Conservation (phyloP, 2,329 filamentous ascomycete genomes). For the Ophiostoma piceae region DNA sequence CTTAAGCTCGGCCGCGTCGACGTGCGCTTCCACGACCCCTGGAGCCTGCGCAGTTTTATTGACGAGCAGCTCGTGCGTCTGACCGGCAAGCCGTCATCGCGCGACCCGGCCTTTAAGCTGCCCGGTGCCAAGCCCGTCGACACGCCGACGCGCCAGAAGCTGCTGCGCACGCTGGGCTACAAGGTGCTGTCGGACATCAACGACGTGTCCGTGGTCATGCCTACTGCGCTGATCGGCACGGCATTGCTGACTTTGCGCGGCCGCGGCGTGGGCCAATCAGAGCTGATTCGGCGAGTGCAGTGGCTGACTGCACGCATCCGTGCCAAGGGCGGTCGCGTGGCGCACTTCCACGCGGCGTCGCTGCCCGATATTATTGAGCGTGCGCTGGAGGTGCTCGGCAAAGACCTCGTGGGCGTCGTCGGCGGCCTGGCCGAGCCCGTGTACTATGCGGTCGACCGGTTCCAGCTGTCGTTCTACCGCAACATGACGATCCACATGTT, state of each 20-base stretch:
- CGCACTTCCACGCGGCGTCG: constrained; percentile 79
- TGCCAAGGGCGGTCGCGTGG: constrained; percentile 83
- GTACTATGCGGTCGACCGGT: constrained; percentile 90
- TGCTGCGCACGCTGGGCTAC: constrained; percentile 84
- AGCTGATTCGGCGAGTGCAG: constrained; percentile 79
- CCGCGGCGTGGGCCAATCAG: constrained; percentile 80
- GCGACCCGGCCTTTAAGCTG: constrained; percentile 42
- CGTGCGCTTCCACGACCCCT: constrained; percentile 92
- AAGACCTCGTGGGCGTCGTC: constrained; percentile 76
- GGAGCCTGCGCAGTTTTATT: constrained; percentile 81
- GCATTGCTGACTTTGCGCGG: constrained; percentile 86
- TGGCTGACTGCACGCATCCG: constrained; percentile 81
- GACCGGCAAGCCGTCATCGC: constrained; percentile 43
- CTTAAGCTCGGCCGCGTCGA: constrained; percentile 87
- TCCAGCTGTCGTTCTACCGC: constrained; percentile 95
- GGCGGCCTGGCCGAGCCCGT: constrained; percentile 81
- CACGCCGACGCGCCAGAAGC: constrained; percentile 57
- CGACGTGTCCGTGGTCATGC: constrained; percentile 94
- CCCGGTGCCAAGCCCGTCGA: constrained; percentile 46
- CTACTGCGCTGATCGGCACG: constrained; percentile 90
- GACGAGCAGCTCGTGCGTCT: constrained; percentile 64
- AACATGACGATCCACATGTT: constrained; percentile 99
- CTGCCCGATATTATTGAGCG: constrained; percentile 80
- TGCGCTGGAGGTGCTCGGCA: constrained; percentile 84
- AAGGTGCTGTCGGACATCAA: constrained; percentile 93